Evolutionary conservation across 2,329 filamentous ascomycete genomes (phyloP).

Genomic region (Grosmannia clavigera): DNA sequence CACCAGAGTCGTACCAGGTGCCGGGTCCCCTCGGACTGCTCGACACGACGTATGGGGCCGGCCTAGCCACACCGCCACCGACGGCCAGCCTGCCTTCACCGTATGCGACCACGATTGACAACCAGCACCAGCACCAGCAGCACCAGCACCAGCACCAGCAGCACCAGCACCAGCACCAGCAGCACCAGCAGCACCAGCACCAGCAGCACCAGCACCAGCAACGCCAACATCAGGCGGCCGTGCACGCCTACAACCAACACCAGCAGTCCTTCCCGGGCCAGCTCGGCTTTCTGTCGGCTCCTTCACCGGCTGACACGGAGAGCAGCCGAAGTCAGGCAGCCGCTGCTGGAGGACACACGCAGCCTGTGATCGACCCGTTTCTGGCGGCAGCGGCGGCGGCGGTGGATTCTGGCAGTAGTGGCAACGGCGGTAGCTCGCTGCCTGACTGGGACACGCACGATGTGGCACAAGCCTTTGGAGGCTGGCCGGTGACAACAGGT

Average conservation of each 20-base stretch:
- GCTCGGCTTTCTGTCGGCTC: constrained; percentile 25
- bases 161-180: constrained; percentile 4
- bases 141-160: constrained; percentile 5
- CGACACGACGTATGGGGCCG: constrained; percentile 34
- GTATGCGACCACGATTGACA: constrained; percentile 16
- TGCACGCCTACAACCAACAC: neutral
- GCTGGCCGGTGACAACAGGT: constrained; percentile 3
- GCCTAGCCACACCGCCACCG: constrained; percentile 44
- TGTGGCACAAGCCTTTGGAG: constrained; percentile 11
- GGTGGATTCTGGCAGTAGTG: neutral
- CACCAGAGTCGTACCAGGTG: constrained; percentile 5
- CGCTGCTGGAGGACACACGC: constrained; percentile 8
- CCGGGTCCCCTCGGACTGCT: constrained; percentile 24
- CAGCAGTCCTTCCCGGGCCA: constrained; percentile 18
- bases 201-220: constrained; percentile 5
- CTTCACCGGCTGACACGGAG: neutral
- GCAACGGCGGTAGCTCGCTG: constrained; percentile 7
- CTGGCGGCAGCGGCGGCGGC: constrained; percentile 12
- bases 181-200: constrained; percentile 2
- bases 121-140: constrained; percentile 2
- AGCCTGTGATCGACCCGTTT: constrained; percentile 15
- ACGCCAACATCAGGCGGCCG: constrained; percentile 1
- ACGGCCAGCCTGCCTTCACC: constrained; percentile 32
- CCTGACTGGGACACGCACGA: constrained; percentile 13
- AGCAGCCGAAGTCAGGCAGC: constrained; percentile 8